Conservation (phyloP, 176 grass and related monocot genomes). For the Oryza brachyantha region DNA sequence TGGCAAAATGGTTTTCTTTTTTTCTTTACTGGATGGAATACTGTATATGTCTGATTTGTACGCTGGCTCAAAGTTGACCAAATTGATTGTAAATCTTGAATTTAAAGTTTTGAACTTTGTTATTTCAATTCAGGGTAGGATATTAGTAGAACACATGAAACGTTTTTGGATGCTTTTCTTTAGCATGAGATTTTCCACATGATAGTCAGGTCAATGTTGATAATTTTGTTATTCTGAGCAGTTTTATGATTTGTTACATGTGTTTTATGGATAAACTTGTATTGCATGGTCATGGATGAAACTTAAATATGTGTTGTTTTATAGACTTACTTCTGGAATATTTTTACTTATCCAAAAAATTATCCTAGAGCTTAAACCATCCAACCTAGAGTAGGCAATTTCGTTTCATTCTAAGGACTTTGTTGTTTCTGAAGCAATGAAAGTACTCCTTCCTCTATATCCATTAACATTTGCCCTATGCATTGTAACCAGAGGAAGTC, state of each 20-base stretch:
- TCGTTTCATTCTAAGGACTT: background rate
- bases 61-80: background rate
- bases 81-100: background rate
- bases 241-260: background rate
- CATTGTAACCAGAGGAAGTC: conserved; percentile 66
- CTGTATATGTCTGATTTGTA: background rate
- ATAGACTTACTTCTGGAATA: background rate
- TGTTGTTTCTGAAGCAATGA: background rate
- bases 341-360: background rate
- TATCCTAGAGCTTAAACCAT: background rate
- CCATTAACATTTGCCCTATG: conserved; percentile 17
- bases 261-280: background rate
- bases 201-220: background rate
- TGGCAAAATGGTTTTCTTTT: background rate
- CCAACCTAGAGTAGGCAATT: background rate
- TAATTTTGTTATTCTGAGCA: background rate
- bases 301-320: background rate
- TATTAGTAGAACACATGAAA: background rate
- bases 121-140: background rate
- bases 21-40: background rate
- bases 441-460: background rate
- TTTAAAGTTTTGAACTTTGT: background rate
- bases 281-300: background rate
- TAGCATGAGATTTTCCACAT: background rate
- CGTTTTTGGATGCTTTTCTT: conserved; percentile 1